Base-by-base conservation (phyloP, 441 rosid species). In the Macaranga tanarius region DNA sequence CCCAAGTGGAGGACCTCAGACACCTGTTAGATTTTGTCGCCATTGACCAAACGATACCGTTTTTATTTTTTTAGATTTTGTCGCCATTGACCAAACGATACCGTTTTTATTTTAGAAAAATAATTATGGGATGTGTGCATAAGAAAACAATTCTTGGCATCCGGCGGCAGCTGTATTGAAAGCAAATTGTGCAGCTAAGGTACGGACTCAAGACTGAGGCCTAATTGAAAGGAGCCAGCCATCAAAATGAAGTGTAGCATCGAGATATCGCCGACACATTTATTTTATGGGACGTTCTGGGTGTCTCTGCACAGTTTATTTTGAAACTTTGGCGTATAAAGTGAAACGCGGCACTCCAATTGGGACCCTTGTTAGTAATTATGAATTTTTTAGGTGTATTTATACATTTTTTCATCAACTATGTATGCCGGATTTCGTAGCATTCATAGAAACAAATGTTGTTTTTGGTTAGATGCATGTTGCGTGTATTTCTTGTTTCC, bases 1-100 rank as follows among this genome's bases (percentile, higher is more conserved):
- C 66, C 67, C 59, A 47, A 0, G 15, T 10, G 25, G 25, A 66
- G 15, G 55, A 67, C 44, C 10, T 9, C 10, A 1, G 54, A 76
- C 80, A 72, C 45, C 65, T 76, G 73, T 25, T 66, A 25, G 64
- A 72, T 67, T 54, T 62, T 51, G 80, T 76, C 71, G 55, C 6
- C 9, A 58, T 59, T 2, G n/a, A 17, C 65, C 22, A 42, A 68
- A 61, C 72, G 70, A 13, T 17, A 50, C 20, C 74, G 82, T 77
- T 52, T 40, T 52, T 6, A 2, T 28, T n/a, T 54, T 1, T 25
- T 15, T 0, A n/a, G 19, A 17, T n/a, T n/a, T n/a, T n/a, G n/a
- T n/a, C n/a, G n/a, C n/a, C n/a, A n/a, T n/a, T n/a, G n/a, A n/a
- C n/a, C n/a, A n/a, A n/a, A n/a, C n/a, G n/a, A n/a, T n/a, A n/a